A percentile compares a stretch with the other conserved stretches of the same genome.
Conservation (phyloP, 345 rosid genomes). For the sweet orange (Citrus sinensis) region DNA sequence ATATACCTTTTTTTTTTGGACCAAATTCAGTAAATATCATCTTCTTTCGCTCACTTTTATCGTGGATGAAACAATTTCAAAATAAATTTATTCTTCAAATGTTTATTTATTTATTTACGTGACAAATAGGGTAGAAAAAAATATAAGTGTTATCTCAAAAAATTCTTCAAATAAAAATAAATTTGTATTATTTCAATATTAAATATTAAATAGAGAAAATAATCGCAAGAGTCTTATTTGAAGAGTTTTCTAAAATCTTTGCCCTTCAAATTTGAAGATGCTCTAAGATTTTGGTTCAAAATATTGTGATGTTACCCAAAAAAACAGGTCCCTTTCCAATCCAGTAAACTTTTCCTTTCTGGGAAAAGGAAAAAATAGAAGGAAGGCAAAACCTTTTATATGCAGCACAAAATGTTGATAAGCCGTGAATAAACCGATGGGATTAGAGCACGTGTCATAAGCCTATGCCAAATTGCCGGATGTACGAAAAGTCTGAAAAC, state of each 20-base stretch:
- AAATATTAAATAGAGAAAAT: no score
- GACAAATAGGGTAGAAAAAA: no score
- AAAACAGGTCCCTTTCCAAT: not conserved
- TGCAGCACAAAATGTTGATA: not conserved
- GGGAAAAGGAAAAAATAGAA: not conserved
- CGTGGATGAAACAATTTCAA: no score
- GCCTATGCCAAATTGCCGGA: not conserved
- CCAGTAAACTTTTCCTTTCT: not conserved
- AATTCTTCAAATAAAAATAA: no score
- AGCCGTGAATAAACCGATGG: not conserved
- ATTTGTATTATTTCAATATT: no score
- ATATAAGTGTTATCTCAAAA: no score
- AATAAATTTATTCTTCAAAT: no score
- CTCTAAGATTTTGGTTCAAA: not conserved
- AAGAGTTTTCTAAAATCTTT: no score
- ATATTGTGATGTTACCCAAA: not conserved
- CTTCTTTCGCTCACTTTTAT: not conserved
- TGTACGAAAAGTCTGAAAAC: not conserved
- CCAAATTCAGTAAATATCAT: not conserved
- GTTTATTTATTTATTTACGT: fast-evolving
- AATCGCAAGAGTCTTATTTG: no score
- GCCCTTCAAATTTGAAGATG: no score
- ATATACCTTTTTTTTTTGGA: not conserved
- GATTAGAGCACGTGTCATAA: conserved; percentile 1
- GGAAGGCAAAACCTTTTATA: not conserved